Percentiles rank a stretch among this genome's conserved stretches.
These are phyloP conservation scores for Jasminum sambac DNA, from an alignment of 257 asterid genomes.

Conservation along the genomic window DNA sequence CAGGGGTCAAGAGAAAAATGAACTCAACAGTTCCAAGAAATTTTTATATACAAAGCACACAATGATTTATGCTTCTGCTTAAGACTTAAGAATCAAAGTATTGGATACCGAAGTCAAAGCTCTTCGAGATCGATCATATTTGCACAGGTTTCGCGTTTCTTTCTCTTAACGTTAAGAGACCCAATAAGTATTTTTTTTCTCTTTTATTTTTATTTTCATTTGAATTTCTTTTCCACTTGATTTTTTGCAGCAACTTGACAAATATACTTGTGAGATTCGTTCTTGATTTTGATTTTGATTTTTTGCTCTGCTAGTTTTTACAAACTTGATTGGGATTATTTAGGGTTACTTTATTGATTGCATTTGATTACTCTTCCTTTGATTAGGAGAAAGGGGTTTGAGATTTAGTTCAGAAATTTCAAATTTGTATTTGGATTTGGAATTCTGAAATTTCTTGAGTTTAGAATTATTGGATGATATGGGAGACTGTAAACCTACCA, in stretches of 20 bases:
- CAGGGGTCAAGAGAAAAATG: constrained; percentile 10
- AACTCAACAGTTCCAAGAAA: constrained; percentile 16
- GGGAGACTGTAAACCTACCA: constrained; percentile 56
- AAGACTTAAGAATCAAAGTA: not conserved
- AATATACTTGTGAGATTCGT: not conserved
- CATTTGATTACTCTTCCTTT: not conserved
- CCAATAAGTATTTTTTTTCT: constrained; percentile 7
- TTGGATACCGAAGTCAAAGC: not conserved
- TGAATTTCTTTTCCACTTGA: not conserved
- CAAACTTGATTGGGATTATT: not conserved
- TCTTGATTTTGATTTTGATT: not conserved
- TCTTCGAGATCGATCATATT: constrained; percentile 24
- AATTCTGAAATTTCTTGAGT: not conserved
- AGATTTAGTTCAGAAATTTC: not conserved
- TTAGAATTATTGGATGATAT: constrained; percentile 28
- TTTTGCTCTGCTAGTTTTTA: not conserved
- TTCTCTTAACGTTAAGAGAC: not conserved
- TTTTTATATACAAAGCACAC: constrained; percentile 17
- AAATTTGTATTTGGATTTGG: not conserved
- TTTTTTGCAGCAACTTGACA: not conserved
- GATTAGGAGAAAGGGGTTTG: not conserved
- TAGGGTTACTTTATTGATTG: not conserved
- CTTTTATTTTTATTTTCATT: not conserved
- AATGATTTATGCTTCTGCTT: constrained; percentile 20
- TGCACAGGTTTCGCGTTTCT: constrained; percentile 29